Conservation (phyloP, 164 flowering plant species). For the Sedum album region DNA sequence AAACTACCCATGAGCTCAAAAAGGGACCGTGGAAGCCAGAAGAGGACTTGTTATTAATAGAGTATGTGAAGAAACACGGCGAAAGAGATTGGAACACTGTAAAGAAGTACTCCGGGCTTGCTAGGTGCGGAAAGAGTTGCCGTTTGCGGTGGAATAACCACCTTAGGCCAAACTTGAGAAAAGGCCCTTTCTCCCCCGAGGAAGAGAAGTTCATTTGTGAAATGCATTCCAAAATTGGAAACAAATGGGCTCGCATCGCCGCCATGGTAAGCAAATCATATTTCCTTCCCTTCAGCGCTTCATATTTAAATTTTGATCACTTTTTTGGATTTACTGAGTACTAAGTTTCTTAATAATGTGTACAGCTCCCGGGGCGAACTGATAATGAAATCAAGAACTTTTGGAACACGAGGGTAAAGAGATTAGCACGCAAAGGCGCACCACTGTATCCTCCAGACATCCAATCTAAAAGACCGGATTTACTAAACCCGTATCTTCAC, state of each 20-base stretch:
- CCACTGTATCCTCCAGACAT: neutral
- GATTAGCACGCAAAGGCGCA: conserved; percentile 32
- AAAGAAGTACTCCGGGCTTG: conserved; percentile 47
- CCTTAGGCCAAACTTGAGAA: conserved; percentile 66
- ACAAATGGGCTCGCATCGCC: conserved; percentile 66
- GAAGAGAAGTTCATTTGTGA: conserved; percentile 58
- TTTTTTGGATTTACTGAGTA: neutral
- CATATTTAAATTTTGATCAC: neutral
- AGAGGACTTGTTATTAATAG: conserved; percentile 56
- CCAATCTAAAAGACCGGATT: conserved; percentile 2
- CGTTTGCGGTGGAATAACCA: conserved; percentile 80
- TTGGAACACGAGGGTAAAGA: conserved; percentile 59
- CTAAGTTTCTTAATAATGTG: neutral
- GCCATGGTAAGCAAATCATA: neutral
- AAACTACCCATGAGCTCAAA: conserved; percentile 21
- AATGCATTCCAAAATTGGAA: conserved; percentile 64
- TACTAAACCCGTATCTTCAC: neutral
- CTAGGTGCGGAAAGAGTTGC: conserved; percentile 55
- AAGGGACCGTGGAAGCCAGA: conserved; percentile 78
- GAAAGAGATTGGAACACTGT: conserved; percentile 83
- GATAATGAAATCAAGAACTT: conserved; percentile 51
- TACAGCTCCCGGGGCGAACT: conserved; percentile 58
- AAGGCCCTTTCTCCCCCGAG: conserved; percentile 56
- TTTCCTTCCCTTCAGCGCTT: neutral
- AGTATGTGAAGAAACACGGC: conserved; percentile 60